Conservation (phyloP, 371 early-diverging fungal genomes). For the Cokeromyces recurvatus region DNA sequence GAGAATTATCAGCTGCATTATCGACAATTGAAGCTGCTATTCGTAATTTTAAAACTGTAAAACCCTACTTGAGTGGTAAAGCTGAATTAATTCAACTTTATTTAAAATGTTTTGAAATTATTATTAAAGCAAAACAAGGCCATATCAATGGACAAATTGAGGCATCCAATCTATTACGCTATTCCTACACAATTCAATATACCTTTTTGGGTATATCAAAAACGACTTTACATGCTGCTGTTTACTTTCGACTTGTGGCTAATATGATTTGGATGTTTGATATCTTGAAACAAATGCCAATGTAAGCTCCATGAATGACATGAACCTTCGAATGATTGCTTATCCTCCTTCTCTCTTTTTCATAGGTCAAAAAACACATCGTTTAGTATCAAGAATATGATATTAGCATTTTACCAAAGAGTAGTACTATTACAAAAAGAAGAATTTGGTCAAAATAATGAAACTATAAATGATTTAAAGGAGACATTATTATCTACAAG, state of each 20-base stretch:
- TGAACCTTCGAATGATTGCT: no score
- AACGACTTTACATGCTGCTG: constrained; percentile 33
- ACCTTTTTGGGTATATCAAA: constrained; percentile 56
- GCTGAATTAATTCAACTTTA: constrained; percentile 48
- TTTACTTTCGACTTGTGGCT: constrained; percentile 47
- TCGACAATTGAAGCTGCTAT: constrained; percentile 24
- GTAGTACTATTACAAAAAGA: constrained; percentile 20
- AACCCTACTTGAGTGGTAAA: constrained; percentile 35
- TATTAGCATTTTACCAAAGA: constrained; percentile 28
- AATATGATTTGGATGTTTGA: constrained; percentile 57
- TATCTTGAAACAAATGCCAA: constrained; percentile 38
- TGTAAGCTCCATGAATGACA: constrained; percentile 23
- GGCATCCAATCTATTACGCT: constrained; percentile 38
- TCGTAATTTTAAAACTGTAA: constrained; percentile 44
- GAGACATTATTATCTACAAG: constrained; percentile 19
- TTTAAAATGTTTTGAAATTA: constrained; percentile 41
- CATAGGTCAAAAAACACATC: constrained; percentile 14
- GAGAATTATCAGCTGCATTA: constrained; percentile 18
- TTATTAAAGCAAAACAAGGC: constrained; percentile 42
- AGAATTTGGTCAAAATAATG: not conserved
- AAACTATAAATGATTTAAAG: constrained; percentile 17
- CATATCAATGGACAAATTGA: constrained; percentile 34
- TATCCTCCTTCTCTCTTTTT: no score
- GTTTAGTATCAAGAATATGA: constrained; percentile 28
- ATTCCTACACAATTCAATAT: constrained; percentile 62